These are phyloP conservation scores for Calonectria pauciramosa DNA, from an alignment of 2,329 filamentous ascomycete genomes.

Conservation along the genomic window DNA sequence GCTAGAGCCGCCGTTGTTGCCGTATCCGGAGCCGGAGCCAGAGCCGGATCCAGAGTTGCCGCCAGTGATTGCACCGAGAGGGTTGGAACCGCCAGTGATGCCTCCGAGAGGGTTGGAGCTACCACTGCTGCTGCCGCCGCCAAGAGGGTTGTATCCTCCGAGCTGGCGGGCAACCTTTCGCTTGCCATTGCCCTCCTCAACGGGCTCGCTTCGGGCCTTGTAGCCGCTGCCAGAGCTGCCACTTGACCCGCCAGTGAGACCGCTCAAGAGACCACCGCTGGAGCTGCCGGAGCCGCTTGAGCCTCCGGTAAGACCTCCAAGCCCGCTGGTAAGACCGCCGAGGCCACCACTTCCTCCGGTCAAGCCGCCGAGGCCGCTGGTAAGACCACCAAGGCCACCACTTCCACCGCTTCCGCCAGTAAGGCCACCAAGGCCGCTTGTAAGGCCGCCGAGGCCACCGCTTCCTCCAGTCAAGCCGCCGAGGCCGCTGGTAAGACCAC, in stretches of 20 bases:
- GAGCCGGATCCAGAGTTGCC: not conserved
- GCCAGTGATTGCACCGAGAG: not conserved
- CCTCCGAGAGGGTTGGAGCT: not conserved
- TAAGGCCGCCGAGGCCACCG: not conserved
- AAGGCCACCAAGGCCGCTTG: not conserved
- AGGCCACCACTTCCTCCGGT: not conserved
- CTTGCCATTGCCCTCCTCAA: not conserved
- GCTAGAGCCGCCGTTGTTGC: not conserved
- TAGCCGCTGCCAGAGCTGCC: not conserved
- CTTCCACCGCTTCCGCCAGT: not conserved
- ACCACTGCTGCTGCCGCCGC: not conserved
- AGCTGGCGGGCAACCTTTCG: slow-evolving; percentile 1
- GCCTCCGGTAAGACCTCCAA: not conserved
- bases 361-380: not conserved
- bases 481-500: not conserved
- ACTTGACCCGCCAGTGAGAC: slow-evolving; percentile 3
- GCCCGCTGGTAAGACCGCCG: not conserved
- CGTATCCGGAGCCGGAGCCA: not conserved
- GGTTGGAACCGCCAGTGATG: not conserved
- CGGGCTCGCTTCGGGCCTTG: not conserved
- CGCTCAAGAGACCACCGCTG: not conserved
- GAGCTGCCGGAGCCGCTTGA: not conserved
- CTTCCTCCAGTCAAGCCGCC: not conserved
- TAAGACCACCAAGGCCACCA: not conserved
- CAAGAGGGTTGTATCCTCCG: not conserved